A percentile compares a stretch with the other conserved stretches of the same genome.
These are phyloP conservation scores for Psidium guajava DNA, from an alignment of 345 rosid species.

Conservation along the genomic window DNA sequence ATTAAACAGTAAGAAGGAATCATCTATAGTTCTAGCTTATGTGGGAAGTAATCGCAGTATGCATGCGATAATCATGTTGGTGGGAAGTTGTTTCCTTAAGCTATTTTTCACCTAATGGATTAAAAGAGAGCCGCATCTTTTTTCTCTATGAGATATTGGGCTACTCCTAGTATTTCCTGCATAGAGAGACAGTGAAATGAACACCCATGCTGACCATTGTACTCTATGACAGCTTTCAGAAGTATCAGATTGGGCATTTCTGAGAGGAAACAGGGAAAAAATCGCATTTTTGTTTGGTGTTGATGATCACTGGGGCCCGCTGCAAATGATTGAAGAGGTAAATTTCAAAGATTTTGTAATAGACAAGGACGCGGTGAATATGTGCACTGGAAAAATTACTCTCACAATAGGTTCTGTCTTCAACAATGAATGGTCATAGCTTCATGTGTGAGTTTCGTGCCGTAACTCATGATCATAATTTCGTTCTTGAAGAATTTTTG, in stretches of 20 bases:
- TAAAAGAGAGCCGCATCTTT: neutral
- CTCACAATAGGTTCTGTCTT: neutral
- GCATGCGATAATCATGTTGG: neutral
- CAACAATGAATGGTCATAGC: neutral
- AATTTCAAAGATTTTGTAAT: neutral
- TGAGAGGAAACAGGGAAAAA: constrained; percentile 44
- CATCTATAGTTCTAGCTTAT: neutral
- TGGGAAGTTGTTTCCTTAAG: neutral
- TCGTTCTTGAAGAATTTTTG: neutral
- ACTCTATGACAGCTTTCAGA: constrained; percentile 43
- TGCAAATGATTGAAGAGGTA: constrained; percentile 70
- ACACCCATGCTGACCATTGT: constrained; percentile 4
- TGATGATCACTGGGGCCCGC: constrained; percentile 88
- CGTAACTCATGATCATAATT: neutral
- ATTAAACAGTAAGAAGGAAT: neutral
- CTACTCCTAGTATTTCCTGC: neutral
- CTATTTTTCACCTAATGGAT: neutral
- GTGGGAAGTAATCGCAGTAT: neutral
- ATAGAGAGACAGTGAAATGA: neutral
- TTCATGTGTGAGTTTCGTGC: neutral
- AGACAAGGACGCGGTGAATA: neutral
- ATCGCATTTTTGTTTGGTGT: constrained; percentile 59
- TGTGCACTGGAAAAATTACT: neutral
- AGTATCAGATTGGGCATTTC: constrained; percentile 65
- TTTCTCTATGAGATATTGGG: neutral